Percentiles rank a stretch among this genome's conserved stretches.
These are phyloP conservation scores for Baorangia bicolor DNA, from an alignment of 768 basidiomycete species.

Conservation along the genomic window DNA sequence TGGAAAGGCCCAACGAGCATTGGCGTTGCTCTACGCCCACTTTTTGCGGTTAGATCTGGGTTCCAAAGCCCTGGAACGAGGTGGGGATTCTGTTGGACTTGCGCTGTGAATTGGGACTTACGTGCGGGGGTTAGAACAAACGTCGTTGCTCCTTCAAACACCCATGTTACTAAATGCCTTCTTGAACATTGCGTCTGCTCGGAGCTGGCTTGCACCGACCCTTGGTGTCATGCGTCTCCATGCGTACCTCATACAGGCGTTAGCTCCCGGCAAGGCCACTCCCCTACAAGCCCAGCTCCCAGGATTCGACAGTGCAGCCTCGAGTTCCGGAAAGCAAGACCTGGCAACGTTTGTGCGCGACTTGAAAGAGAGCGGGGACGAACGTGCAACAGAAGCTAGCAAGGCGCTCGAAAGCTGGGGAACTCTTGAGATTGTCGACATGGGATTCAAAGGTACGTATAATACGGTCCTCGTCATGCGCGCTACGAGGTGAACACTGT, in stretches of 20 bases:
- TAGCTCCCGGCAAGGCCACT: constrained; percentile 52
- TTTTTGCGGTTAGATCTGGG: constrained; percentile 64
- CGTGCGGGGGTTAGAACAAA: constrained; percentile 58
- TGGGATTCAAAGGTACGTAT: constrained; percentile 76
- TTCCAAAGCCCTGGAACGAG: constrained; percentile 54
- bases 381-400: constrained; percentile 31
- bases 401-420: constrained; percentile 73
- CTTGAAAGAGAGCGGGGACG: constrained; percentile 18
- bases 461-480: neutral
- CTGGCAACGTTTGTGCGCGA: constrained; percentile 16
- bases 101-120: neutral
- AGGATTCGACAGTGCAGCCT: constrained; percentile 48
- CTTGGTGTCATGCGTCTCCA: constrained; percentile 80
- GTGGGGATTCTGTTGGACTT: constrained; percentile 41
- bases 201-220: constrained; percentile 86
- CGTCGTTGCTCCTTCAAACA: constrained; percentile 62
- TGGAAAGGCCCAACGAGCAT: constrained; percentile 45
- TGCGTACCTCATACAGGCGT: constrained; percentile 80
- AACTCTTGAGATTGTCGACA: constrained; percentile 73
- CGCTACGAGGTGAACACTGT: constrained; percentile 4
- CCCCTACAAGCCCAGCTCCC: constrained; percentile 75
- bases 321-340: constrained; percentile 27
- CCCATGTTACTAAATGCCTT: constrained; percentile 77
- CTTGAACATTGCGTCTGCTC: constrained; percentile 77
- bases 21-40: constrained; percentile 83